Evolutionary conservation across 257 asterid species (phyloP).

Genomic region (Orobanche coerulescens): DNA sequence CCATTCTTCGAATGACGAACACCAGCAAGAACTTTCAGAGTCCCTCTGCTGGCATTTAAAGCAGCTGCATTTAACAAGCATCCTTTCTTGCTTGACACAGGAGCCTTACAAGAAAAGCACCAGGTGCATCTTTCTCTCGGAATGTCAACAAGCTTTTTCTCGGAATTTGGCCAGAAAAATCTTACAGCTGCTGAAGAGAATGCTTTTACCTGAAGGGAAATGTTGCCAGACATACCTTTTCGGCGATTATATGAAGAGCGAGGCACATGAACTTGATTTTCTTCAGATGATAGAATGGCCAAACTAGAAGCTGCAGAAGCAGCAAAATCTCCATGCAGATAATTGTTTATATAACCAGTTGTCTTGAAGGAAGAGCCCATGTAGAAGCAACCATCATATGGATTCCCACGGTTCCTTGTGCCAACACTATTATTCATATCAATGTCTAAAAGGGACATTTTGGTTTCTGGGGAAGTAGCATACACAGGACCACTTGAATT

Average conservation of each 20-base stretch:
- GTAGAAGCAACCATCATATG: conserved; percentile 28
- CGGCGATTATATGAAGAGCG: conserved; percentile 41
- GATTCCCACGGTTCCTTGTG: conserved; percentile 17
- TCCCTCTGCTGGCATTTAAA: conserved; percentile 59
- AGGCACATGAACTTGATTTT: conserved; percentile 37
- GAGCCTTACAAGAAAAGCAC: conserved; percentile 75
- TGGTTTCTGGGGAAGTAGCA: conserved; percentile 22
- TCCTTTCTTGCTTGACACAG: conserved; percentile 57
- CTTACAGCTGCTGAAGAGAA: conserved; percentile 54
- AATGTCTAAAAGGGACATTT: conserved; percentile 18
- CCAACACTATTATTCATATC: conserved; percentile 22
- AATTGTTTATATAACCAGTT: conserved; percentile 54
- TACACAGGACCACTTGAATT: conserved; percentile 21
- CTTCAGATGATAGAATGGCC: conserved; percentile 59
- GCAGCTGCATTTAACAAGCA: conserved; percentile 87
- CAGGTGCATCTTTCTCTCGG: conserved; percentile 92
- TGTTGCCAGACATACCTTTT: conserved; percentile 41
- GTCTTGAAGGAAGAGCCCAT: conserved; percentile 59
- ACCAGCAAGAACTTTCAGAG: conserved; percentile 46
- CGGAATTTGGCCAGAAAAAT: conserved; percentile 83
- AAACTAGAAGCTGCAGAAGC: conserved; percentile 85
- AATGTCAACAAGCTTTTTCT: conserved; percentile 63
- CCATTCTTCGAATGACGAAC: conserved; percentile 47
- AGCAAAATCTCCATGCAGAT: conserved; percentile 79
- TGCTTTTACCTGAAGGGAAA: conserved; percentile 65